phyloP scores from a whole-genome alignment of 345 rosid species.

The Citrus reticulata region DNA sequence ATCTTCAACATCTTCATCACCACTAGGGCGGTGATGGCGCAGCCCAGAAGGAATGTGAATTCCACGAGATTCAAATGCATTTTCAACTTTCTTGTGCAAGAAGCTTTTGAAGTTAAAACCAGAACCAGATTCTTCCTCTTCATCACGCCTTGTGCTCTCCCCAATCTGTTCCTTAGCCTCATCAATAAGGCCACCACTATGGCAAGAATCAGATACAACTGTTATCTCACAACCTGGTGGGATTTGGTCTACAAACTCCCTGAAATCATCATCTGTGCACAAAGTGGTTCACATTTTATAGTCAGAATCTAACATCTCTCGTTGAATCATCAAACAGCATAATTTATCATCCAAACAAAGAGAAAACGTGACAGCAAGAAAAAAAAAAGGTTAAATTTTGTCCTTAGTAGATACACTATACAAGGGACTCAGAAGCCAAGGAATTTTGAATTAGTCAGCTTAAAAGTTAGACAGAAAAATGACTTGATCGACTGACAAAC shows the following conservation, averaged over 20 bases:
- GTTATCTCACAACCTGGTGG: conserved; percentile 65
- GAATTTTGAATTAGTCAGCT: not conserved
- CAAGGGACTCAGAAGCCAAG: not conserved
- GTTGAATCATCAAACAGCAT: not conserved
- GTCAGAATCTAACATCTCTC: not conserved
- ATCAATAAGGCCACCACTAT: conserved; percentile 93
- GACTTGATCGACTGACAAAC: not conserved
- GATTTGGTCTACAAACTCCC: conserved; percentile 69
- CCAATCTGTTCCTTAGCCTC: conserved; percentile 96
- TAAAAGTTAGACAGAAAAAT: not conserved
- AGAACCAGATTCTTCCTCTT: conserved; percentile 32
- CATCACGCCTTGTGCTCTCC: conserved; percentile 58
- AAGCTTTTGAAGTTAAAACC: conserved; percentile 48
- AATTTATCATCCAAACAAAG: not conserved
- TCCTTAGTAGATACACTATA: too few relatives aligned
- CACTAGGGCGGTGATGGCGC: conserved; percentile 32
- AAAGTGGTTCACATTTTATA: not conserved
- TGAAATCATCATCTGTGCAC: conserved; percentile 82
- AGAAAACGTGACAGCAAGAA: not conserved
- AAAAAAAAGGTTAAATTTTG: not conserved
- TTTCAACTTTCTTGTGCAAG: conserved; percentile 43
- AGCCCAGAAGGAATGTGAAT: conserved; percentile 49
- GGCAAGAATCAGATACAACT: conserved; percentile 88
- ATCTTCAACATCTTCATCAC: conserved; percentile 31
- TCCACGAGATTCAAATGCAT: conserved; percentile 58